Evolutionary conservation across 1,284 basidiomycete genomes (phyloP), one percentile per base, ranked within the genome.

Genomic region (Leccinum pallidistipes): DNA sequence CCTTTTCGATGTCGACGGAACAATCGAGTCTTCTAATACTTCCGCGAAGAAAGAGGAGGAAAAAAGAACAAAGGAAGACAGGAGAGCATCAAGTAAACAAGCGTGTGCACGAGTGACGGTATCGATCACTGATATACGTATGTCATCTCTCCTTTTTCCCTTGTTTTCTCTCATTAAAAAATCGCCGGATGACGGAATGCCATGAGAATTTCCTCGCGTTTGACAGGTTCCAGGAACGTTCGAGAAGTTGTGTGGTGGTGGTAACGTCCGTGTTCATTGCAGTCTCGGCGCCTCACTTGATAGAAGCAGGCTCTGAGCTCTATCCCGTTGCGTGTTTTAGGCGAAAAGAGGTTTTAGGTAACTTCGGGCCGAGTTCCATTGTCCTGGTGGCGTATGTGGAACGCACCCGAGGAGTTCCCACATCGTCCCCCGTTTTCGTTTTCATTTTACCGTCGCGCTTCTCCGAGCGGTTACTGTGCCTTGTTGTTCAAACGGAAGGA

Each of bases 171-270:
- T 12, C 18, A n/a, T 45, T 12, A 12, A 21, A 18, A 43, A 27
- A 59, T 32, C n/a, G 12, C 10, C 18, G 21, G n/a, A 63, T 69
- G 65, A 67, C 66, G 66, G 59, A 58, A 67, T 65, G 57, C 51
- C 55, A 58, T 67, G 68, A 69, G 65, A 63, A 43, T 56, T 49
- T 16, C n/a, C 32, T 54, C 38, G 21, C 38, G 29, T 29, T 47
- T 31, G n/a, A 36, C 57, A n/a, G 58, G 36, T 34, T 47, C 58
- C 49, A 62, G 63, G 66, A 45, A 67, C 66, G 40, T 61, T 43
- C 47, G 47, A 56, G 21, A 47, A 40, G 18, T 21, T 21, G 45
- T 7, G 21, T 47, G 45, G 43, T 45, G 6, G 45, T 47, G 18
- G 45, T 21, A 47, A 47, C 45, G 32, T 36, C 27, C 9, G 29